Conservation (phyloP, 2,329 filamentous ascomycete genomes). For the Cadophora gregata region DNA sequence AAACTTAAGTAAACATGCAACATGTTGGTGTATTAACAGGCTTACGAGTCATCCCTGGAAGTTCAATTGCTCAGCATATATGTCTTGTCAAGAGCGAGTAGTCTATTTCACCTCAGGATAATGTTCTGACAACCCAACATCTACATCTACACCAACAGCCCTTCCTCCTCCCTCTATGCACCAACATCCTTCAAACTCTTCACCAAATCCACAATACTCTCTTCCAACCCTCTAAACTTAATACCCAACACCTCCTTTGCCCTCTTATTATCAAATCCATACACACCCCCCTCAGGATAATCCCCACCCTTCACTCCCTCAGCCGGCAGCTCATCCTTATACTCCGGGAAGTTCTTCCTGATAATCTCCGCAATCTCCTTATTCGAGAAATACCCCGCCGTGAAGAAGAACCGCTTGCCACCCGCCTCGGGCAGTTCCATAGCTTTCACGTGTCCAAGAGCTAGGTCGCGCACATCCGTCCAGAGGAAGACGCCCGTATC, state of each 20-base stretch:
- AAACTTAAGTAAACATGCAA: too few relatives aligned
- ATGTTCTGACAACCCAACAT: not conserved
- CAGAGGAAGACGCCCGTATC: conserved; percentile 64
- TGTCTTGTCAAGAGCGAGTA: not conserved
- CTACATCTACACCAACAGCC: not conserved
- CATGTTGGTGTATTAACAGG: too few relatives aligned
- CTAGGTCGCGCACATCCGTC: conserved; percentile 67
- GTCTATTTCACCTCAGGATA: not conserved
- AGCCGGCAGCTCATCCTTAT: conserved; percentile 54
- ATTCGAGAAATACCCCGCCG: conserved; percentile 66
- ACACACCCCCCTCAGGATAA: conserved; percentile 51
- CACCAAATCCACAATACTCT: conserved; percentile 66
- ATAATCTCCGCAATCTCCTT: conserved; percentile 62
- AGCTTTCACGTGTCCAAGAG: conserved; percentile 66
- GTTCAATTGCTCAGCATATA: too few relatives aligned
- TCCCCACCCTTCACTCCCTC: conserved; percentile 47
- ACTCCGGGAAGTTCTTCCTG: conserved; percentile 59
- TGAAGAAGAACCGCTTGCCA: conserved; percentile 67
- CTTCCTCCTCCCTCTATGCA: conserved; percentile 18
- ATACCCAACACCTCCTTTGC: conserved; percentile 63
- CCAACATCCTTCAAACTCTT: conserved; percentile 44
- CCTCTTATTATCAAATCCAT: conserved; percentile 60
- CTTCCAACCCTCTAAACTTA: conserved; percentile 62
- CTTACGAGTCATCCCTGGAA: too few relatives aligned
- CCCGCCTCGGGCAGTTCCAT: conserved; percentile 62